Evolutionary conservation across 108 stramenopile species (phyloP), one percentile per base, ranked within the genome.

Genomic region (Nannochloropsis salina): DNA sequence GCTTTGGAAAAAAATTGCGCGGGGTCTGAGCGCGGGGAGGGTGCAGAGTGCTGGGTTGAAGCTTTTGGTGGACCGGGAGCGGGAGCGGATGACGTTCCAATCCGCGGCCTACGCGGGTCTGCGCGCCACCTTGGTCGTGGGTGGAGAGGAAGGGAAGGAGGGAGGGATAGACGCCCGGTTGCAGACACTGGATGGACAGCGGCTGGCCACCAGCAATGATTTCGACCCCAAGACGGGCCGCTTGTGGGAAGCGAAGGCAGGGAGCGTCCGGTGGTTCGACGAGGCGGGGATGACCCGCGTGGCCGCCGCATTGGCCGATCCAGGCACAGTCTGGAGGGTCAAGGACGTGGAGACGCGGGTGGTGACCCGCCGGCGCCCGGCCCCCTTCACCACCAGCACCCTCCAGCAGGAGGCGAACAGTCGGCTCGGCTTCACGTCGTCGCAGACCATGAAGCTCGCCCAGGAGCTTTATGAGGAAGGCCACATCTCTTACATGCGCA

Each of bases 401-500:
- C 85, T 95, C 83, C 95, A 95, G 88, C 93, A 93, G 86, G 93
- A 93, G 43, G 89, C 91, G 42, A 94, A 91, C 85, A 80, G 88
- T 21, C 91, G 91, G 43, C 85, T 95, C 47, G 91, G 93, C 44
- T 42, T 94, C 44, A 91, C 92, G 12, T 90, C 92, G 12, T 83
- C 90, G 51, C 80, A 90, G 83, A 93, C 93, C 41, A 95, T 95
- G 95, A 84, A 83, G 41, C 80, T 89, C 44, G 95, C 95, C 18
- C 95, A 95, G 88, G 87, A 86, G 80, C 88, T 95, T 21, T 95
- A 95, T 83, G 95, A 95, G 81, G 85, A 87, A 74, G 95, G 95
- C 10, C 92, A 87, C 51, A 94, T 95, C 41, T 93, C 93, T 9
- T 95, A 95, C 92, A 94, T 95, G 94, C 83, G 95, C 51, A 95